Conservation (phyloP, 2,329 filamentous ascomycete species). For the Bimuria novae-zelandiae region DNA sequence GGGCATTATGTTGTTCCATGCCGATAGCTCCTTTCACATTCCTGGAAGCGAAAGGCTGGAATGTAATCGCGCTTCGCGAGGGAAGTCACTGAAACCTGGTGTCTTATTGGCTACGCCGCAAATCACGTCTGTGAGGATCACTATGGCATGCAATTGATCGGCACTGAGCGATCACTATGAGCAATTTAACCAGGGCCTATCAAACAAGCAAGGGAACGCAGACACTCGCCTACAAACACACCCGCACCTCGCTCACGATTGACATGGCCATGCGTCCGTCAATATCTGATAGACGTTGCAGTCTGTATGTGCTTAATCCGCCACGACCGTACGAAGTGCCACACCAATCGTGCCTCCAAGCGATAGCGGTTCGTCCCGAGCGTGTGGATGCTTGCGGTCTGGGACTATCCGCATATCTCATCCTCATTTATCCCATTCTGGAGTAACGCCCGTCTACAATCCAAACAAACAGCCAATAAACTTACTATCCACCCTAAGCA, state of each 20-base stretch:
- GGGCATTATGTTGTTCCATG: constrained; percentile 10
- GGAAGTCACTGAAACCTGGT: constrained; percentile 1
- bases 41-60: constrained; percentile 22
- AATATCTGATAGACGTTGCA: background rate
- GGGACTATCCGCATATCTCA: constrained; percentile 18
- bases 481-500: constrained; percentile 12
- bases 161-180: constrained; percentile 12
- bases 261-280: constrained; percentile 1
- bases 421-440: constrained; percentile 18
- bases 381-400: constrained; percentile 14
- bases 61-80: constrained; percentile 12
- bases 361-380: constrained; percentile 31
- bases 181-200: constrained; percentile 24
- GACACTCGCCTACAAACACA: background rate
- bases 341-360: constrained; percentile 6
- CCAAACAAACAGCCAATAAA: constrained; percentile 19
- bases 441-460: constrained; percentile 21
- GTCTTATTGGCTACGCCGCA: constrained; percentile 17
- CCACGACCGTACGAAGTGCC: background rate
- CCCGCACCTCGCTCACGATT: background rate
- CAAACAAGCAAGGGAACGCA: background rate
- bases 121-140: constrained; percentile 11
- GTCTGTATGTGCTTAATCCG: background rate
- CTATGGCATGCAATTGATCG: constrained; percentile 15
- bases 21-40: constrained; percentile 10